These are phyloP conservation scores for Pythium pyrilobum DNA, from an alignment of 352 stramenopile genomes.

Conservation along the genomic window DNA sequence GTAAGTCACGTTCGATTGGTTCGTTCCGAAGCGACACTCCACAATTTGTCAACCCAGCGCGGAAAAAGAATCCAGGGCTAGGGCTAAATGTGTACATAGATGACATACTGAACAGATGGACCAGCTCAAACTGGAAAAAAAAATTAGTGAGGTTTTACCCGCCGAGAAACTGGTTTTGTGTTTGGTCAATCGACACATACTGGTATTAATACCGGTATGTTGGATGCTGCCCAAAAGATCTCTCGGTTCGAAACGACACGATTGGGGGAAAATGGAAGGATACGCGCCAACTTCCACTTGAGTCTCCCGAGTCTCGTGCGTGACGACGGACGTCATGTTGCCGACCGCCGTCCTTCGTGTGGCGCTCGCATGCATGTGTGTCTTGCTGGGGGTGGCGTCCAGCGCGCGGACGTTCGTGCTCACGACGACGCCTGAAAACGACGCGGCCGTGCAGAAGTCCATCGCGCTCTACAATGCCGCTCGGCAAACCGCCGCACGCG, in stretches of 20 bases:
- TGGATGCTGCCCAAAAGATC: too few relatives aligned
- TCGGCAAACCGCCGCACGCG: not conserved
- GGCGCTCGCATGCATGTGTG: not conserved
- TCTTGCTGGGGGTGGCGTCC: not conserved
- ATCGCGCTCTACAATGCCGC: conserved; percentile 14
- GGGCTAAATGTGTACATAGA: conserved; percentile 3
- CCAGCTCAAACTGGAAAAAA: not conserved
- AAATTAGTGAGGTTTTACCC: not conserved
- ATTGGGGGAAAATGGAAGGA: conserved; percentile 17
- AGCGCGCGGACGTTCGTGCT: conserved; percentile 1
- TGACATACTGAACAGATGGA: not conserved
- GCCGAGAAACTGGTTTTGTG: not conserved
- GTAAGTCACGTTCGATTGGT: conserved; percentile 5
- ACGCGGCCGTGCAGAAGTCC: not conserved
- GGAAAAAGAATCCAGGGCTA: conserved; percentile 15
- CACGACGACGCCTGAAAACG: conserved; percentile 8
- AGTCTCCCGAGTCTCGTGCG: too few relatives aligned
- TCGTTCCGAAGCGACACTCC: conserved; percentile 2
- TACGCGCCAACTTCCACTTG: too few relatives aligned
- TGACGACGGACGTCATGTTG: too few relatives aligned
- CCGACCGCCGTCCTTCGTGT: too few relatives aligned
- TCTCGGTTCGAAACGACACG: not conserved
- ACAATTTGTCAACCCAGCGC: conserved; percentile 3
- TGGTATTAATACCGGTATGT: not conserved
- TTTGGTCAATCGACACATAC: conserved; percentile 13